These are phyloP conservation scores for Boletus mariae DNA, from an alignment of 1,284 basidiomycete genomes.

Conservation along the genomic window DNA sequence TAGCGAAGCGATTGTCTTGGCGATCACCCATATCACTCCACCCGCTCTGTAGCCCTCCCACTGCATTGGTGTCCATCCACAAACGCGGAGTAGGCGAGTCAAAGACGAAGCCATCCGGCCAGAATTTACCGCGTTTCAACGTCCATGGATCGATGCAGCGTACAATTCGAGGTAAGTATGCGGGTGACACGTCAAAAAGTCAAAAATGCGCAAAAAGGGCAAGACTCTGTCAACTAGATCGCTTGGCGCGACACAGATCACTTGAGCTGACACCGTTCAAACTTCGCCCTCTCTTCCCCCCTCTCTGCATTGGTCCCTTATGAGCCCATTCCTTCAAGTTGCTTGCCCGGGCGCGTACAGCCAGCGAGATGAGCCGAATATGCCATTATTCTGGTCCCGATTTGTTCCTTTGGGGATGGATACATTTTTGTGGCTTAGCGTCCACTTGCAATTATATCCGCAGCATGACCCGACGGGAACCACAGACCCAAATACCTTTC, in stretches of 20 bases:
- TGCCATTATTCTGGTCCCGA: slow-evolving; percentile 3
- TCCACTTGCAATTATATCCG: slow-evolving; percentile 2
- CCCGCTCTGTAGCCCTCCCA: not conserved
- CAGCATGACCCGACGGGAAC: slow-evolving; percentile 2
- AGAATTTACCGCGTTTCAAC: not conserved
- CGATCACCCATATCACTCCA: not conserved
- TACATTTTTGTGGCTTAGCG: slow-evolving; percentile 22
- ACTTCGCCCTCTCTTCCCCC: not conserved
- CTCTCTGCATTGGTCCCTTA: not conserved
- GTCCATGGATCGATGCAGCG: not conserved
- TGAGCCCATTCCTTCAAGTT: not conserved
- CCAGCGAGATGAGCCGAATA: not conserved
- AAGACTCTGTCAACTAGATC: not conserved
- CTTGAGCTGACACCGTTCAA: not conserved
- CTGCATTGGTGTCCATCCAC: not conserved
- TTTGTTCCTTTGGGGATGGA: not conserved
- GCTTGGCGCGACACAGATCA: not conserved
- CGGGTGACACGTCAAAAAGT: not conserved
- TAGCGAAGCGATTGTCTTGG: not conserved
- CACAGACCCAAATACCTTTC: not conserved
- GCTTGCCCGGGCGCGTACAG: not conserved
- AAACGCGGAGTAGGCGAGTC: not conserved
- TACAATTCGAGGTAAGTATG: not conserved
- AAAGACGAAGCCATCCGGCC: not conserved
- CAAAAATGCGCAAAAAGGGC: not conserved